phyloP scores from a whole-genome alignment of 371 early-diverging fungal species.

The Rhizopus sp. region DNA sequence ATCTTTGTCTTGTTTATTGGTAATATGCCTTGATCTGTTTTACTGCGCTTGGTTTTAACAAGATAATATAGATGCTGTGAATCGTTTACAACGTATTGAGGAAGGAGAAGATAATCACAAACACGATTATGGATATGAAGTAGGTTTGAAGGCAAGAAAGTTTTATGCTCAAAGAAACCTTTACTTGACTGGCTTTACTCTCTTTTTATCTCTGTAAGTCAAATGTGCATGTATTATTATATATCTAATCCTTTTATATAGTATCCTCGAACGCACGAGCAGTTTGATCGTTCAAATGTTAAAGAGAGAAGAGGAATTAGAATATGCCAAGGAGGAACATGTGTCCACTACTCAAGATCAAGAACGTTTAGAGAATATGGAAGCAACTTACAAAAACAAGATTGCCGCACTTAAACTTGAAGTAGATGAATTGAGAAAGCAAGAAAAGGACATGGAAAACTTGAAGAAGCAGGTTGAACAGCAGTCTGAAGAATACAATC shows the following conservation, averaged over 20 bases:
- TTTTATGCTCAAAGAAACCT: slow-evolving; percentile 93
- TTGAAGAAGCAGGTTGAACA: slow-evolving; percentile 79
- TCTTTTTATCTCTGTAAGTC: slow-evolving; percentile 78
- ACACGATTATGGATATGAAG: slow-evolving; percentile 56
- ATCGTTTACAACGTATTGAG: slow-evolving; percentile 66
- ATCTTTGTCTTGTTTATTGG: slow-evolving; percentile 68
- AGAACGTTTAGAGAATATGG: slow-evolving; percentile 35
- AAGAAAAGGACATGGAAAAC: slow-evolving; percentile 66
- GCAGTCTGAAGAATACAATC: slow-evolving; percentile 73
- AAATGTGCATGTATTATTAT: neutral
- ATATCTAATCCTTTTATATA: slow-evolving; percentile 10
- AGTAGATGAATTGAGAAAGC: slow-evolving; percentile 53
- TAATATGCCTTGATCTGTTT: slow-evolving; percentile 14
- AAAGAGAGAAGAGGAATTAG: slow-evolving; percentile 69
- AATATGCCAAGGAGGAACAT: slow-evolving; percentile 54
- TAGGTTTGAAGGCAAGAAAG: slow-evolving; percentile 66
- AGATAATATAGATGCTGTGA: slow-evolving; percentile 58
- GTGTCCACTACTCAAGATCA: slow-evolving; percentile 22
- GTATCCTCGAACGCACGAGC: slow-evolving; percentile 77
- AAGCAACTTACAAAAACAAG: slow-evolving; percentile 33
- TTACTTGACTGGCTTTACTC: slow-evolving; percentile 85
- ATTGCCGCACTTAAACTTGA: slow-evolving; percentile 39
- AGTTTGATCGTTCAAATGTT: slow-evolving; percentile 71
- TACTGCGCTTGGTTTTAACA: neutral
- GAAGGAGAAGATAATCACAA: slow-evolving; percentile 33